Evolutionary conservation across 495 filamentous ascomycete genomes (phyloP), one percentile per base, ranked within the genome.

Genomic region (Annulohypoxylon stygium): DNA sequence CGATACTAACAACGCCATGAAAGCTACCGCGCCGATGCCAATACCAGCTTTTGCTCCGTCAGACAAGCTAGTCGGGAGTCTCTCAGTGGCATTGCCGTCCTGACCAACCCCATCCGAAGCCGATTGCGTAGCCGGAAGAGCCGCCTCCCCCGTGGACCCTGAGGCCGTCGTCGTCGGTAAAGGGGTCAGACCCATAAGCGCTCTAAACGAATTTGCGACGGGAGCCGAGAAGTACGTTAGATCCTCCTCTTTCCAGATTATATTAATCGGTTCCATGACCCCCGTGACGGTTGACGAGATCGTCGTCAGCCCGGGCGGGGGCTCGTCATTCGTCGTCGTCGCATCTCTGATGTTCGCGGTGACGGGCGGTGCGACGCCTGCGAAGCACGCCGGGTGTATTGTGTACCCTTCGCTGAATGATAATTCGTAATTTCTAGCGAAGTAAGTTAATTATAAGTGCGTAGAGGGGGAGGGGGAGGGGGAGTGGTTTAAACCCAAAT

Each of bases 141-240:
- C 5, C 1, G 33, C 8, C 14, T 16, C 1, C 33, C 12, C 39
- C 6, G 55, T 39, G 12, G 11, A 8, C 4, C 12, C 20, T 1
- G 57, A 60, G 2, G 8, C 2, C 47, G 57, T 20, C 23, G 45
- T 39, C 33, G 65, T 30, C 2, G 30, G 25, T 33, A 20, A 2
- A 18, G 33, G 54, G 4, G 54, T 4, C 0, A 67, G 55, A n/a
- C 47, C 45, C 65, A 69, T 69, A n/a, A 69, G 12, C 16, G 34
- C 34, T 33, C 57, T 61, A 12, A 69, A 55, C 0, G 65, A 69
- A 20, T 69, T 41, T 3, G 55, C 55, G 23, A 69, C 58, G 33
- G 65, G 9, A 2, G 14, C 47, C 16, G 57, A 48, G 43, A 69
- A 61, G 11, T 20, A 54, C n/a, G 57, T 61, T 2, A 69, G 65